phyloP scores from a whole-genome alignment of 164 flowering plant species.

The Santalum album region DNA sequence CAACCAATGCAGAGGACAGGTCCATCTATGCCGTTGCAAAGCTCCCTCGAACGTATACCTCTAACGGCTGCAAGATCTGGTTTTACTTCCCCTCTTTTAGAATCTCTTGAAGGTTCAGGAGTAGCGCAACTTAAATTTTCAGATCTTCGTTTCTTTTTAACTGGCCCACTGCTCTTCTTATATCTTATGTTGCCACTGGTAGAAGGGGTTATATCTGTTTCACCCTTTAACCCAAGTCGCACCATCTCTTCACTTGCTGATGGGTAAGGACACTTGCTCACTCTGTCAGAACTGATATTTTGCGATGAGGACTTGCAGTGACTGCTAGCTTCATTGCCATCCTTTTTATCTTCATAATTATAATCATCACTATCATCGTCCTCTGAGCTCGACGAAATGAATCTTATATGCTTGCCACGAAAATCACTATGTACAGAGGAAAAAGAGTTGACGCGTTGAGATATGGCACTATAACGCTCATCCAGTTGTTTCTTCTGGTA shows the following conservation, averaged over 20 bases:
- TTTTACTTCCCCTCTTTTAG: conserved; percentile 14
- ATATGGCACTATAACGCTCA: conserved; percentile 41
- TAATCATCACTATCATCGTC: conserved; percentile 37
- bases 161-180: conserved; percentile 10
- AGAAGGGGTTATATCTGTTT: conserved; percentile 14
- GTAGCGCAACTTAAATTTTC: conserved; percentile 11
- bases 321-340: conserved; percentile 9
- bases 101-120: conserved; percentile 17
- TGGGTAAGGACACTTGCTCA: conserved; percentile 83
- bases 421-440: conserved; percentile 30
- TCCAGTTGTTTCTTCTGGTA: conserved; percentile 45
- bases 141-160: conserved; percentile 44
- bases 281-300: conserved; percentile 29
- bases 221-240: conserved; percentile 59
- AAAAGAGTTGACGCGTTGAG: conserved; percentile 60
- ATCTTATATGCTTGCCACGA: conserved; percentile 56
- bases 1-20: too few species aligned
- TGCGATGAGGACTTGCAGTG: conserved; percentile 17
- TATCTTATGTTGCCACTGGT: conserved; percentile 20
- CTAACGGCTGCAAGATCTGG: background rate
- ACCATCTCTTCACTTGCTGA: conserved; percentile 71
- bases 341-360: conserved; percentile 15
- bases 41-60: too few species aligned
- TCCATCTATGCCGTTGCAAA: too few species aligned
- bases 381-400: conserved; percentile 69